Evolutionary conservation across 2,329 filamentous ascomycete genomes (phyloP).

Genomic region (Penicillium sclerotigenum): DNA sequence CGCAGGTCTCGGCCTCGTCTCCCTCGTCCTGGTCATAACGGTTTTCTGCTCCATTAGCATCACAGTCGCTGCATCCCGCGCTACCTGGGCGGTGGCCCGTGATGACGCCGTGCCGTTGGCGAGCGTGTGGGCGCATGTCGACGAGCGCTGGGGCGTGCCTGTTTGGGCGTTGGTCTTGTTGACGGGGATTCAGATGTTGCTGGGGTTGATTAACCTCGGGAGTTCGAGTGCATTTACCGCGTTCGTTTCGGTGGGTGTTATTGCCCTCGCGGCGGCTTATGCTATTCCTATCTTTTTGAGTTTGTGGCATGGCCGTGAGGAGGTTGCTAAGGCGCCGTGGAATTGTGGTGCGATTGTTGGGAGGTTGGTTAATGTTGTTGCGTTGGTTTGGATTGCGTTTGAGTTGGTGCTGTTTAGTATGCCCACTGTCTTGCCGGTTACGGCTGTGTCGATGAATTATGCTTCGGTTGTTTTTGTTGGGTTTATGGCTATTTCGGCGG

Average conservation of each 20-base stretch:
- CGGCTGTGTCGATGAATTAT: constrained; percentile 55
- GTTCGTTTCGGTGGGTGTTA: constrained; percentile 55
- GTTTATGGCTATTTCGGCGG: constrained; percentile 51
- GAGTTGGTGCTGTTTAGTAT: constrained; percentile 54
- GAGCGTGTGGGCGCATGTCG: constrained; percentile 36
- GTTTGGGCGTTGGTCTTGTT: constrained; percentile 44
- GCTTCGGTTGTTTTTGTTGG: constrained; percentile 56
- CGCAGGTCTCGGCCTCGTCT: constrained; percentile 48
- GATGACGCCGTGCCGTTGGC: constrained; percentile 46
- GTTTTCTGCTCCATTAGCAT: constrained; percentile 56
- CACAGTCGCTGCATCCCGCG: constrained; percentile 50
- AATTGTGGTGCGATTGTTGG: constrained; percentile 47
- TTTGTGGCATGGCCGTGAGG: constrained; percentile 45
- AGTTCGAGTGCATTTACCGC: constrained; percentile 47
- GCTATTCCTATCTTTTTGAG: constrained; percentile 56
- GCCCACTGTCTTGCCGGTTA: constrained; percentile 54
- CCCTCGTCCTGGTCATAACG: constrained; percentile 50
- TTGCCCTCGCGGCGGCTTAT: constrained; percentile 55
- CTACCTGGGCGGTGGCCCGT: constrained; percentile 48
- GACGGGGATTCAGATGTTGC: constrained; percentile 48
- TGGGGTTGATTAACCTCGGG: constrained; percentile 51
- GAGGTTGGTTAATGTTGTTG: constrained; percentile 45
- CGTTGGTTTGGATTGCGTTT: constrained; percentile 52
- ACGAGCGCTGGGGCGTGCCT: constrained; percentile 39
- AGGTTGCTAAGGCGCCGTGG: constrained; percentile 51